Conservation (phyloP, 2,329 filamentous ascomycete species). For the Sclerotinia glacialis region DNA sequence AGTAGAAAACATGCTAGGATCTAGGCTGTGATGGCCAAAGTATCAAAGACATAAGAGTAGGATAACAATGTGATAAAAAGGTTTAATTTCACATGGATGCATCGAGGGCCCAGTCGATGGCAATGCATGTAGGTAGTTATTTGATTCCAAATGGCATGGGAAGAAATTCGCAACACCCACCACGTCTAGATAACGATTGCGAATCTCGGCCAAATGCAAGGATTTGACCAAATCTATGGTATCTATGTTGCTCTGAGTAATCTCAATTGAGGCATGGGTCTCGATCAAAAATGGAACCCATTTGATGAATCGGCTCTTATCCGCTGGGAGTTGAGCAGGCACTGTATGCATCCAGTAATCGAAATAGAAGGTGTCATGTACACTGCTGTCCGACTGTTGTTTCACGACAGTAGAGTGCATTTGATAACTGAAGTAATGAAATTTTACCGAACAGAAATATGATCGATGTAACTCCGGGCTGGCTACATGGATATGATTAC, state of each 20-base stretch:
- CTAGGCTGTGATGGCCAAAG: not conserved
- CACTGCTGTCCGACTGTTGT: not conserved
- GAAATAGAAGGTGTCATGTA: not conserved
- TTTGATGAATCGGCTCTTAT: not conserved
- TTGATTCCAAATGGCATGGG: not conserved
- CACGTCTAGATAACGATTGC: not conserved
- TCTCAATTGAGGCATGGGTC: conserved; percentile 1
- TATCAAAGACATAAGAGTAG: not conserved
- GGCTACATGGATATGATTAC: not conserved
- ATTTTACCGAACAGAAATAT: not conserved
- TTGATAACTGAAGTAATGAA: not conserved
- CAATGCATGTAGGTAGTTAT: not conserved
- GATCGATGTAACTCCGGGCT: not conserved
- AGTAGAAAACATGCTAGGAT: not conserved
- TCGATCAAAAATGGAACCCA: not conserved
- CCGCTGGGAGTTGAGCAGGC: not conserved
- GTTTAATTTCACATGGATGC: not conserved
- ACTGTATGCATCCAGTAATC: not conserved
- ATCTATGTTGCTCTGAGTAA: not conserved
- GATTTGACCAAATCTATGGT: not conserved
- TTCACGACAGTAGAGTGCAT: not conserved
- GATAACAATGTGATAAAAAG: not conserved
- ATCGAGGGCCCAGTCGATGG: no score
- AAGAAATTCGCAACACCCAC: not conserved
- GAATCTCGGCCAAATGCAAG: not conserved